A percentile compares a stretch with the other conserved stretches of the same genome.
Evolutionary conservation across 768 basidiomycete genomes (phyloP).

Genomic region (Termitomyces sp.): DNA sequence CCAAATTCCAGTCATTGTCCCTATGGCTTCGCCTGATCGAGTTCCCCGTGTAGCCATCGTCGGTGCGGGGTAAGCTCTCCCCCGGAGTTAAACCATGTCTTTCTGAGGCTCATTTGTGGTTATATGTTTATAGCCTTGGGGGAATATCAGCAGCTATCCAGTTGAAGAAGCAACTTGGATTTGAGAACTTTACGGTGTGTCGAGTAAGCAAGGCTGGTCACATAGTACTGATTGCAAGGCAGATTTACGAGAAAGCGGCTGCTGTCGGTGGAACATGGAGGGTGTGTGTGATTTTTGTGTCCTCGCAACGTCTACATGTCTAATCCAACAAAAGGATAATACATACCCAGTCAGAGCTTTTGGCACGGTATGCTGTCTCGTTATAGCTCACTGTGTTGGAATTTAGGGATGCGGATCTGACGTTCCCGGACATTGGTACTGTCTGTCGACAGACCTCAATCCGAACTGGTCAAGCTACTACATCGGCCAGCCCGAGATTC

Average conservation of each 20-base stretch:
- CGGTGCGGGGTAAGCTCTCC: slow-evolving; percentile 40
- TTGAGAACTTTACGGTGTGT: slow-evolving; percentile 44
- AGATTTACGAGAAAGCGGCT: slow-evolving; percentile 45
- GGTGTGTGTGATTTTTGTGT: slow-evolving; percentile 26
- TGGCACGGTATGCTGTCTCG: background rate
- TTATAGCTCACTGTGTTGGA: background rate
- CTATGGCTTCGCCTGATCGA: slow-evolving; percentile 13
- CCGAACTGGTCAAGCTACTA: slow-evolving; percentile 45
- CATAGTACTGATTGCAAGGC: background rate
- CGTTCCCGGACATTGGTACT: slow-evolving; percentile 49
- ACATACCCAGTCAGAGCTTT: slow-evolving; percentile 41
- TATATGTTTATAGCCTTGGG: slow-evolving; percentile 27
- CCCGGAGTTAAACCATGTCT: background rate
- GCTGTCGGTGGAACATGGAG: slow-evolving; percentile 54
- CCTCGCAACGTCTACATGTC: background rate
- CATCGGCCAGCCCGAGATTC: slow-evolving; percentile 43
- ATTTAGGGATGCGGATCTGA: slow-evolving; percentile 51
- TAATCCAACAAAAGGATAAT: slow-evolving; percentile 35
- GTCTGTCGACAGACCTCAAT: slow-evolving; percentile 48
- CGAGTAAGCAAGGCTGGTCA: background rate
- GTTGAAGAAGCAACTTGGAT: slow-evolving; percentile 36
- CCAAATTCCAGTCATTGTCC: background rate
- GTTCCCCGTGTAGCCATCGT: slow-evolving; percentile 39
- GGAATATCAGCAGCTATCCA: slow-evolving; percentile 45
- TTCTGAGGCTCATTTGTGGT: background rate